Conservation (phyloP, 352 stramenopile genomes). For the Phytophthora sp. region DNA sequence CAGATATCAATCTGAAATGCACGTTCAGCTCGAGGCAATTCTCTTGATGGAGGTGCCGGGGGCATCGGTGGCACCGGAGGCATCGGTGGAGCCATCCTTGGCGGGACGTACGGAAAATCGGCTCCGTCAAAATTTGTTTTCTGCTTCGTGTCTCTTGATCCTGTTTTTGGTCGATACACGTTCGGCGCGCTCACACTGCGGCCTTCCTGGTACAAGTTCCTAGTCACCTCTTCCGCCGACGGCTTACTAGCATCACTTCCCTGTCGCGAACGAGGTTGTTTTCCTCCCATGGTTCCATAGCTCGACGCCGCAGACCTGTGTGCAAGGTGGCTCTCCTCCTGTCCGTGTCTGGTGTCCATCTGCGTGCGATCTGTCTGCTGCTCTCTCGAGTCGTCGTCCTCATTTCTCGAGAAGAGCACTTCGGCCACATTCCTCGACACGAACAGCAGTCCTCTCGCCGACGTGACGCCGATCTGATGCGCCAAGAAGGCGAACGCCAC, state of each 20-base stretch:
- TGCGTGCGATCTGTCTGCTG: conserved; percentile 4
- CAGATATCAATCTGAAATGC: conserved; percentile 29
- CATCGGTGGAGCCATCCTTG: conserved; percentile 9
- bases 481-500: conserved; percentile 67
- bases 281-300: conserved; percentile 32
- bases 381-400: not conserved
- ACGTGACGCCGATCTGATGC: conserved; percentile 60
- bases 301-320: not conserved
- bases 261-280: not conserved
- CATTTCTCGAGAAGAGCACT: conserved; percentile 42
- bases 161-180: conserved; percentile 1
- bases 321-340: conserved; percentile 7
- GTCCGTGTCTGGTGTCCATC: not conserved
- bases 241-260: not conserved
- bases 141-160: not conserved
- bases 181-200: conserved; percentile 26
- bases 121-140: conserved; percentile 17
- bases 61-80: conserved; percentile 9
- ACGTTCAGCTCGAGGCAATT: conserved; percentile 14
- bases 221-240: conserved; percentile 31
- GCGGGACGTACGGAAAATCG: conserved; percentile 16
- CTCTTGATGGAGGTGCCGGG: conserved; percentile 1
- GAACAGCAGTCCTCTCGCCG: conserved; percentile 42
- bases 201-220: conserved; percentile 25
- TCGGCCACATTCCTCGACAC: conserved; percentile 55